phyloP scores from a whole-genome alignment of 768 basidiomycete genomes.

The Lactarius indigo region DNA sequence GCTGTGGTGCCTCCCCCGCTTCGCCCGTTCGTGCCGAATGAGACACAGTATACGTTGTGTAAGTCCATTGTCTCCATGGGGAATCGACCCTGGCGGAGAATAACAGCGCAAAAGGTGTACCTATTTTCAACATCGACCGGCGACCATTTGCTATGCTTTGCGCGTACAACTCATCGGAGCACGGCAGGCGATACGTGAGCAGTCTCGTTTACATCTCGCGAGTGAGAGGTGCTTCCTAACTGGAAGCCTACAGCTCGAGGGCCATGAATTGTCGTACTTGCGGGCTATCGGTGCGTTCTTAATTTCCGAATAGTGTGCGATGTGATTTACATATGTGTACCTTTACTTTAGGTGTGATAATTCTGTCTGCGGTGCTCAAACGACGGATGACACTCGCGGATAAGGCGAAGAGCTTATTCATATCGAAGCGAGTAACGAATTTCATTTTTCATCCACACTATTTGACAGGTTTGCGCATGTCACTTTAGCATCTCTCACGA shows the following conservation, averaged over 20 bases:
- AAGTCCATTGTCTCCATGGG: constrained; percentile 30
- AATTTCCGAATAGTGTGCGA: neutral
- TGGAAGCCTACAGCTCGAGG: constrained; percentile 58
- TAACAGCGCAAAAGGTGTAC: constrained; percentile 56
- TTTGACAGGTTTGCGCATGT: neutral
- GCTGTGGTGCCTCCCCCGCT: constrained; percentile 82
- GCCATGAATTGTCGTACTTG: constrained; percentile 86
- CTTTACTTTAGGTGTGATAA: constrained; percentile 65
- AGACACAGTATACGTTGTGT: constrained; percentile 88
- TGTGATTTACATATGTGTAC: constrained; percentile 5
- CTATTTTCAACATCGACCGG: constrained; percentile 91
- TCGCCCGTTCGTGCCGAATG: constrained; percentile 72
- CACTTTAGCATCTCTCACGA: constrained; percentile 78
- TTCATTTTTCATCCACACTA: neutral
- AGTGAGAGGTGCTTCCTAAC: neutral
- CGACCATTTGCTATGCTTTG: constrained; percentile 87
- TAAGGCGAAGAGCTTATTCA: constrained; percentile 89
- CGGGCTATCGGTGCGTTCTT: constrained; percentile 70
- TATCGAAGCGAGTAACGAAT: constrained; percentile 65
- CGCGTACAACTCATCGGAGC: constrained; percentile 83
- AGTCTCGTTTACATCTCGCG: constrained; percentile 26
- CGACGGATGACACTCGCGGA: constrained; percentile 91
- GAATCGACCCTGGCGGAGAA: neutral
- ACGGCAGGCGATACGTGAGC: constrained; percentile 75
- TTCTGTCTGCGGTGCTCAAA: constrained; percentile 88